Evolutionary conservation across 2,329 filamentous ascomycete species (phyloP).

Genomic region (Bretziella fagacearum): DNA sequence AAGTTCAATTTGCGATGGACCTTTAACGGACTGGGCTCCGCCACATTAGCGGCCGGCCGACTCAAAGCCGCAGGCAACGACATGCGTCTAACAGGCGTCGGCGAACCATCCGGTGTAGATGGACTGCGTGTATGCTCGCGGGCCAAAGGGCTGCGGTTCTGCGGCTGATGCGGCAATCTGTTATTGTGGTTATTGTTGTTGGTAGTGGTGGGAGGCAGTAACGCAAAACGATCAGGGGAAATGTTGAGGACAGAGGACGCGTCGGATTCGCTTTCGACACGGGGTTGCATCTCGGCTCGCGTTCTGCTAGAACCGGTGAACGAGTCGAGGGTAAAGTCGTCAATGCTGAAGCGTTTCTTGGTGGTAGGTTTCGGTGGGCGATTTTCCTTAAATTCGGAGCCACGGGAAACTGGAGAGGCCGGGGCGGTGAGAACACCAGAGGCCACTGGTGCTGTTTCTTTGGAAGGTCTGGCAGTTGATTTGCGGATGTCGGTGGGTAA

Average conservation of each 20-base stretch:
- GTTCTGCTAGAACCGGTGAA: conserved; percentile 26
- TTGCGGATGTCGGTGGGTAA: conserved; percentile 15
- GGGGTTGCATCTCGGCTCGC: conserved; percentile 35
- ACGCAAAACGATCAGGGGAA: conserved; percentile 23
- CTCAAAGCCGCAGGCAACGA: conserved; percentile 14
- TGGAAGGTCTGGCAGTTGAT: background rate
- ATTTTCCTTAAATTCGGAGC: conserved; percentile 29
- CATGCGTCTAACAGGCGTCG: conserved; percentile 11
- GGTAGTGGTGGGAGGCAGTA: conserved; percentile 16
- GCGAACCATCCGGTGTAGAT: conserved; percentile 17
- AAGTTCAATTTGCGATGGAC: conserved; percentile 14
- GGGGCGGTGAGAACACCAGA: conserved; percentile 5
- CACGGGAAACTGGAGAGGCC: background rate
- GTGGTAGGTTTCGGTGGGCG: conserved; percentile 22
- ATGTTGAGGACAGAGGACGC: conserved; percentile 26
- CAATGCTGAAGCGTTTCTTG: conserved; percentile 18
- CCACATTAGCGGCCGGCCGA: conserved; percentile 5
- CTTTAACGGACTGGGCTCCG: conserved; percentile 9
- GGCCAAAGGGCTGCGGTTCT: conserved; percentile 24
- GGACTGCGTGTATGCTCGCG: conserved; percentile 22
- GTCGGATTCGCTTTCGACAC: conserved; percentile 36
- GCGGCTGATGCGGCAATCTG: conserved; percentile 19
- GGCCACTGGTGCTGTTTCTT: background rate
- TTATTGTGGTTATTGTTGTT: background rate
- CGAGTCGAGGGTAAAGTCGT: conserved; percentile 28